These are phyloP conservation scores for Haberlea rhodopensis DNA, from an alignment of 257 asterid genomes.

Conservation along the genomic window DNA sequence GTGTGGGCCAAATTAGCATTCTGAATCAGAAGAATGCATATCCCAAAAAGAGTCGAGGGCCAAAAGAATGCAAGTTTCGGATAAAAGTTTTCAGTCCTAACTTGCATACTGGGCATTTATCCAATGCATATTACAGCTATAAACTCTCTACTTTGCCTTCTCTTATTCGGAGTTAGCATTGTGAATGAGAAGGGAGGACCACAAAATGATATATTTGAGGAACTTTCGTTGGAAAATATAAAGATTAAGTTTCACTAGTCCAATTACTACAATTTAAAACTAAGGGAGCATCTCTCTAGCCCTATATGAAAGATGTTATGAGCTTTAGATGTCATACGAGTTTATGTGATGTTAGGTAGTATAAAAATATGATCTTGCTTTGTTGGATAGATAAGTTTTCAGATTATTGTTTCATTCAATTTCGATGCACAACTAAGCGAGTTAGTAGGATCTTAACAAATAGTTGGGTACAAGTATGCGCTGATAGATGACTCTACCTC, in stretches of 20 bases:
- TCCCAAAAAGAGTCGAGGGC: too few species aligned
- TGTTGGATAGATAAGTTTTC: neutral
- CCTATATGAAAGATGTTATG: neutral
- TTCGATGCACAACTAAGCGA: neutral
- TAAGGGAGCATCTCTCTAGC: neutral
- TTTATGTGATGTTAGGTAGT: too few species aligned
- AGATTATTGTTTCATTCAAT: neutral
- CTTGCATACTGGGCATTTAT: too few species aligned
- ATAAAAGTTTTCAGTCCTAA: too few species aligned
- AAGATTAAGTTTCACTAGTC: neutral
- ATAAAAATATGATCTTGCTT: neutral
- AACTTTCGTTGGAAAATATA: neutral
- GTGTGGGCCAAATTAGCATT: too few species aligned
- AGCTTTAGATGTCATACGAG: neutral
- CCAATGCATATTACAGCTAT: too few species aligned
- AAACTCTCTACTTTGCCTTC: too few species aligned
- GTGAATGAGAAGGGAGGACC: too few species aligned
- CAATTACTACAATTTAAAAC: neutral
- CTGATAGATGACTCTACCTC: neutral
- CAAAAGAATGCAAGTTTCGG: too few species aligned
- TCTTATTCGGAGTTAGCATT: too few species aligned
- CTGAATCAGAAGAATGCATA: too few species aligned
- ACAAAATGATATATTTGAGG: too few species aligned
- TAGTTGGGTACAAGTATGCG: neutral
- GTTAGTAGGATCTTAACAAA: neutral